Conservation (phyloP, 768 basidiomycete species). For the Melanogaster broomeanus region DNA sequence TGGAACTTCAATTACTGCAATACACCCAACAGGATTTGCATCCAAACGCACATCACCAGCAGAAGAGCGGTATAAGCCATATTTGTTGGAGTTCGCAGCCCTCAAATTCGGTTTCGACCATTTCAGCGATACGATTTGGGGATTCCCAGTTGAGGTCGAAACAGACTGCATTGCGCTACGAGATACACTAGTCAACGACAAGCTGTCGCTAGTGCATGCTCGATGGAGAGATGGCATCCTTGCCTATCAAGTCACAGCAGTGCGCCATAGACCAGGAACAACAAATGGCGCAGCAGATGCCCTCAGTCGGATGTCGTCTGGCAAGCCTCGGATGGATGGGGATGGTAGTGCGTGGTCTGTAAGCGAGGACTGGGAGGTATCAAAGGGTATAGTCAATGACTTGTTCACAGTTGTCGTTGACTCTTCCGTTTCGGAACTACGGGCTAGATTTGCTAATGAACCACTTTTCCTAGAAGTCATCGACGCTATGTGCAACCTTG, state of each 20-base stretch:
- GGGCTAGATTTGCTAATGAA: constrained; percentile 10
- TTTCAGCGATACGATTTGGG: constrained; percentile 30
- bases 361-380: constrained; percentile 23
- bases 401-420: background rate
- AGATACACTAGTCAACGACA: constrained; percentile 25
- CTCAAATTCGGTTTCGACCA: constrained; percentile 33
- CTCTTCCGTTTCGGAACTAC: background rate
- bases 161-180: constrained; percentile 26
- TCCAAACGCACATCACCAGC: constrained; percentile 35
- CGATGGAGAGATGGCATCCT: constrained; percentile 32
- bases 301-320: constrained; percentile 27
- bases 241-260: constrained; percentile 12
- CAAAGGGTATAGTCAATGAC: constrained; percentile 22
- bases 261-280: constrained; percentile 19
- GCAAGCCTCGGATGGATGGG: background rate
- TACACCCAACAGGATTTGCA: constrained; percentile 19
- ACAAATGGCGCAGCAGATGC: constrained; percentile 33
- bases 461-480: constrained; percentile 18
- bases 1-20: constrained; percentile 14
- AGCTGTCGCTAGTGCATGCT: constrained; percentile 22
- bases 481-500: constrained; percentile 12
- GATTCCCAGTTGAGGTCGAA: constrained; percentile 32
- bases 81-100: too few relatives aligned
- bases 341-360: constrained; percentile 37
- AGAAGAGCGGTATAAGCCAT: constrained; percentile 36